Base-by-base conservation (phyloP, 768 basidiomycete species). In the Podaxis sp. region DNA sequence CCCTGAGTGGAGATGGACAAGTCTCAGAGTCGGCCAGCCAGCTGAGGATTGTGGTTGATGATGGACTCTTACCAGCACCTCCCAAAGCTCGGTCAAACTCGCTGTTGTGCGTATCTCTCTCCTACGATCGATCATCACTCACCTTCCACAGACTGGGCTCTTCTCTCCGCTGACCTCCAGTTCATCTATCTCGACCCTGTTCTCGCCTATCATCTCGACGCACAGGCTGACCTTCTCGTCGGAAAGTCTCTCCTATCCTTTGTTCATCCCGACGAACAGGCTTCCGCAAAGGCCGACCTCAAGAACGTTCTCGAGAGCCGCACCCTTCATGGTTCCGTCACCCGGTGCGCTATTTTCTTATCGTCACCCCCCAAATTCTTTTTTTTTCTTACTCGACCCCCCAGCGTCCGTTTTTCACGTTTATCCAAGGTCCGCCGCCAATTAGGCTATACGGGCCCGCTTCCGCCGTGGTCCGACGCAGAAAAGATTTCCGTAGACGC, bases 151-250 rank as follows among this genome's bases (percentile, higher is more conserved):
- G 90, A 93, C 76, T 94, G 92, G 92, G 76, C 90, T 27, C 76
- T 94, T 63, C 80, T 94, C 67, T 85, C 87, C n/a, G 71, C 87
- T 50, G 82, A 88, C 70, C 82, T 94, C 53, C 76, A 82, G 54
- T 92, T 92, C 74, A 83, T 93, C 62, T 93, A 91, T 73, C 80
- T 92, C 64, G 92, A 93, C 76, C 92, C 92, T 62, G 86, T 91
- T 58, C 80, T 93, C 63, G 78, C 84, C 13, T 71, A 64, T 69
- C 91, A 94, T 71, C 86, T 94, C 66, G 83, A 79, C 38, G 80
- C 84, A 55, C 86, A 93, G 71, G 87, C 90, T 0, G 77, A 82
- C n/a, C 69, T 75, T 32, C 81, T 94, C 66, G 75, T 90, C 61
- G 89, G 87, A 64, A 84, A 83, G 69, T 85, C 86, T 16, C 81